A percentile compares a stretch with the other conserved stretches of the same genome.
phyloP scores from a whole-genome alignment of 208 protist species.

The Tritrichomonas musculus region DNA sequence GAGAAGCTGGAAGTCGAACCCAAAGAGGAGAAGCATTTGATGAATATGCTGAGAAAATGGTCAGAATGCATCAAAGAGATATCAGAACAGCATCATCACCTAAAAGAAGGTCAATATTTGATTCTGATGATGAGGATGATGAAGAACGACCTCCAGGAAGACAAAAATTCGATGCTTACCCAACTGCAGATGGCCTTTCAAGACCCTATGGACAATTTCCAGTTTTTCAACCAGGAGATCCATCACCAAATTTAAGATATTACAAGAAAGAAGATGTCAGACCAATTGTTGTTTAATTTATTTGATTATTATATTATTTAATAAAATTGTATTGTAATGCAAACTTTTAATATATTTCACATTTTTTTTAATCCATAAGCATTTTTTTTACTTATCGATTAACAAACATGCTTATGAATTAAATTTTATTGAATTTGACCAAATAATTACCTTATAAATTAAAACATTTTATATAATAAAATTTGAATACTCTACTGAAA shows the following conservation, averaged over 20 bases:
- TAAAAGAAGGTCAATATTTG: not conserved
- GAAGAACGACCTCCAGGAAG: not conserved
- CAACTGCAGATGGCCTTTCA: not conserved
- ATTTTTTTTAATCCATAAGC: no score
- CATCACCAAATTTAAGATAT: conserved; percentile 1
- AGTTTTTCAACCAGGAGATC: not conserved
- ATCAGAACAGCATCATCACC: not conserved
- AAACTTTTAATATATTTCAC: no score
- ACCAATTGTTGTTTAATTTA: conserved; percentile 9
- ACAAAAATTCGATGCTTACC: conserved; percentile 12
- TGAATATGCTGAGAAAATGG: not conserved
- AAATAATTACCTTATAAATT: no score
- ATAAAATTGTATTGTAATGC: no score
- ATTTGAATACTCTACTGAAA: no score
- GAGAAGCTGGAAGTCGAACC: not conserved
- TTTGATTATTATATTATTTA: no score
- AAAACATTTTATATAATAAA: no score
- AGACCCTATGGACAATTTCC: conserved; percentile 13
- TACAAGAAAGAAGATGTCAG: not conserved
- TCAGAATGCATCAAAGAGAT: not conserved
- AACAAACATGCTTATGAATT: no score
- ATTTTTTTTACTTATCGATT: no score
- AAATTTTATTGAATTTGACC: no score
- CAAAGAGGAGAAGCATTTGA: not conserved
- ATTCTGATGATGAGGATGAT: not conserved